Conservation (phyloP, 2,329 filamentous ascomycete species). For the Xylariaceae sp. region DNA sequence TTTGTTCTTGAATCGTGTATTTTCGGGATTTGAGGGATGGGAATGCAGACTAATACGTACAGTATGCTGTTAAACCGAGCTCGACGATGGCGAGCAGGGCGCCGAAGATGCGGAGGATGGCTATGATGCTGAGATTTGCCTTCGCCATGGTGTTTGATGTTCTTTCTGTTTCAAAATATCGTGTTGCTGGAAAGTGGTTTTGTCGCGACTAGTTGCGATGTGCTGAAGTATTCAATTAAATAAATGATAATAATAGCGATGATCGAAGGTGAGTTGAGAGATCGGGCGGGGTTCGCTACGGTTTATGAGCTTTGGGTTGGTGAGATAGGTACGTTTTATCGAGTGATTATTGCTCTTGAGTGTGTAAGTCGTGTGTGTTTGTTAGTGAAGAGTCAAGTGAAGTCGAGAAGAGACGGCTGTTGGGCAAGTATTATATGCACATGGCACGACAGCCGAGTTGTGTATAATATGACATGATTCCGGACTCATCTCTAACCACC, state of each 20-base stretch:
- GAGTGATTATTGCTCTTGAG: neutral
- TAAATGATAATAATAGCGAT: neutral
- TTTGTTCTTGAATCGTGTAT: neutral
- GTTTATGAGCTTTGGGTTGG: neutral
- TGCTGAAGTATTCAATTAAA: neutral
- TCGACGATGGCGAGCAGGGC: slow-evolving; percentile 66
- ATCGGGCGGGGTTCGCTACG: neutral
- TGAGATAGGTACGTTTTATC: neutral
- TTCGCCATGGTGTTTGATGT: slow-evolving; percentile 39
- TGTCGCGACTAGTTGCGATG: neutral
- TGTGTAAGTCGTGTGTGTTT: neutral
- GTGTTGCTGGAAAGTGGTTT: neutral
- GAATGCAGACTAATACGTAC: slow-evolving; percentile 45
- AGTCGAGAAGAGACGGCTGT: neutral
- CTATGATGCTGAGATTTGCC: slow-evolving; percentile 43
- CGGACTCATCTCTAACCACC: neutral
- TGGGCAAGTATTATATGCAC: neutral
- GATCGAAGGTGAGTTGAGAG: neutral
- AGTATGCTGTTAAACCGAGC: slow-evolving; percentile 68
- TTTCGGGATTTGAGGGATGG: neutral
- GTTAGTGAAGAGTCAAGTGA: neutral
- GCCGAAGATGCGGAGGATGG: slow-evolving; percentile 62
- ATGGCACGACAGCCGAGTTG: neutral
- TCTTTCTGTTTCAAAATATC: neutral
- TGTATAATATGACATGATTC: neutral